Percentiles rank a stretch among this genome's conserved stretches.
phyloP scores from a whole-genome alignment of 306 rosid genomes.

The Pyrus pyrifolia region DNA sequence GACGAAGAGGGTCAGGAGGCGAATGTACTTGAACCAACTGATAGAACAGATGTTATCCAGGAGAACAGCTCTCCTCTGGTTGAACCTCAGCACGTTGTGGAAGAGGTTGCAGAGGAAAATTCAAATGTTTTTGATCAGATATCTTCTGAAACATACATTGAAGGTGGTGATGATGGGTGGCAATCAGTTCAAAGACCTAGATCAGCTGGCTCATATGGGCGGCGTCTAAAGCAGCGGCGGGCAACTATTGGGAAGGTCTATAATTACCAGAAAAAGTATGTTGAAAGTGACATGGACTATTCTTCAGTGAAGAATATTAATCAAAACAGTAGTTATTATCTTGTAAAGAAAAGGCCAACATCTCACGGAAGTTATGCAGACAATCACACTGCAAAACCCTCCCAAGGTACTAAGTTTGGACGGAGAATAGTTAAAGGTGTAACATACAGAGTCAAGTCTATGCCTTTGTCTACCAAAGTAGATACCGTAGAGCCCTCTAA shows the following conservation, averaged over 20 bases:
- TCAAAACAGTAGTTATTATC: slow-evolving; percentile 59
- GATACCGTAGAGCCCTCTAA: slow-evolving; percentile 29
- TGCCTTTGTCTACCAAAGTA: slow-evolving; percentile 44
- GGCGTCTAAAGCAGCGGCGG: slow-evolving; percentile 75
- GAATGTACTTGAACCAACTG: slow-evolving; percentile 31
- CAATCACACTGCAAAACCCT: slow-evolving; percentile 43
- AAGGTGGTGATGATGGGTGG: slow-evolving; percentile 94
- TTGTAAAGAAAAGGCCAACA: slow-evolving; percentile 63
- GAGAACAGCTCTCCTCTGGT: slow-evolving; percentile 40
- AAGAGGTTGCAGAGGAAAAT: slow-evolving; percentile 46
- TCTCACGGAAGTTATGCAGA: slow-evolving; percentile 65
- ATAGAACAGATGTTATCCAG: slow-evolving; percentile 40
- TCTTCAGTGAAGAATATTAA: slow-evolving; percentile 38
- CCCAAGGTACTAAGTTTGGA: slow-evolving; percentile 79
- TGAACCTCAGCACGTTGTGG: slow-evolving; percentile 39
- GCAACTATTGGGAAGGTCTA: slow-evolving; percentile 69
- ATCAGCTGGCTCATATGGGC: slow-evolving; percentile 69
- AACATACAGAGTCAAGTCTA: slow-evolving; percentile 84
- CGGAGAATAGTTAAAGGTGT: slow-evolving; percentile 66
- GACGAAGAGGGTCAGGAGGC: slow-evolving; percentile 82
- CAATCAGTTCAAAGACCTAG: slow-evolving; percentile 97
- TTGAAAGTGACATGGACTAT: slow-evolving; percentile 44
- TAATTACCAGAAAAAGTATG: slow-evolving; percentile 72
- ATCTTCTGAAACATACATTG: slow-evolving; percentile 59
- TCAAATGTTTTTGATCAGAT: slow-evolving; percentile 28